Conservation (phyloP, 257 asterid species). For the Marsdenia floribunda region DNA sequence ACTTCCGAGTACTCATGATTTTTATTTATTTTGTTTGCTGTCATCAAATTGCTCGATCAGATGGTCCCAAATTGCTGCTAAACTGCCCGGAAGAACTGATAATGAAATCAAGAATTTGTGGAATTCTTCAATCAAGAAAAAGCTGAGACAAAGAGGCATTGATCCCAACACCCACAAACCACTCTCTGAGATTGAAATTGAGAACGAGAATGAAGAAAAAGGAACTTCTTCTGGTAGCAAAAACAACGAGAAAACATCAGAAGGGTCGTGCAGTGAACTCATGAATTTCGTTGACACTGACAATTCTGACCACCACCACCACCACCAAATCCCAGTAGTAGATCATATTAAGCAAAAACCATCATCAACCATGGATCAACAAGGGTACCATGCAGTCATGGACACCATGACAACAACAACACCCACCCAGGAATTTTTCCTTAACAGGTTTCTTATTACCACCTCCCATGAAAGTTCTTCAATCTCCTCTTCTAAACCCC, state of each 20-base stretch:
- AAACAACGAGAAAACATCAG: constrained; percentile 41
- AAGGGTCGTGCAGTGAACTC: constrained; percentile 42
- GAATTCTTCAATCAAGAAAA: constrained; percentile 91
- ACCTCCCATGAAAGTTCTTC: constrained; percentile 39
- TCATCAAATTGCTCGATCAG: constrained; percentile 6
- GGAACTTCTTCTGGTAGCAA: constrained; percentile 19
- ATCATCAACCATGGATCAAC: constrained; percentile 1
- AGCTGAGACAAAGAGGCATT: constrained; percentile 74
- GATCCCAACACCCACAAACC: constrained; percentile 89
- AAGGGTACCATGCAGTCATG: not conserved
- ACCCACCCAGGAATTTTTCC: constrained; percentile 58
- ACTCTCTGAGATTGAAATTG: constrained; percentile 43
- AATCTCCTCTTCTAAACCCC: constrained; percentile 17
- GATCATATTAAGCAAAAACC: constrained; percentile 18
- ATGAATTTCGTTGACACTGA: constrained; percentile 33
- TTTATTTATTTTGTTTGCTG: too few species aligned
- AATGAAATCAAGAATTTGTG: constrained; percentile 87
- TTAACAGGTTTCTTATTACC: constrained; percentile 36
- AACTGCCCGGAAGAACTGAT: constrained; percentile 86
- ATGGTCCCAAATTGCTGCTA: constrained; percentile 93
- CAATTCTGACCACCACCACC: constrained; percentile 14
- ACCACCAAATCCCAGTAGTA: constrained; percentile 12
- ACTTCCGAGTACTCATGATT: too few species aligned
- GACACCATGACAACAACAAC: constrained; percentile 16
- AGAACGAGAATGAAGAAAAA: constrained; percentile 35